Evolutionary conservation across 2,329 filamentous ascomycete genomes (phyloP), one percentile per base, ranked within the genome.

Genomic region (Furcasterigmium furcatum): DNA sequence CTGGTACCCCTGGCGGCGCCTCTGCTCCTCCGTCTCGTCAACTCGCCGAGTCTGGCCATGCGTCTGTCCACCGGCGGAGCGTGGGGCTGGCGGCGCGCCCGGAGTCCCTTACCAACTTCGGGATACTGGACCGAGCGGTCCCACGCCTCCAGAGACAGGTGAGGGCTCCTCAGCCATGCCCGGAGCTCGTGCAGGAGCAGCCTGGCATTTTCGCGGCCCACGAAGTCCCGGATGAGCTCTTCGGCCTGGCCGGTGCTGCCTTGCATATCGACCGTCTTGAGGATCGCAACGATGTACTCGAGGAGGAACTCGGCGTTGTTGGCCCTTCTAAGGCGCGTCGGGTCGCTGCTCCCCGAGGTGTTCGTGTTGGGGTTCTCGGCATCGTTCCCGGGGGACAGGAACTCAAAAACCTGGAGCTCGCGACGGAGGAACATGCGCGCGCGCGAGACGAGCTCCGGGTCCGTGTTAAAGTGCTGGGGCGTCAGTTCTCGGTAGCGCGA

Each of bases 171-270:
- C 54, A 97, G 65, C 82, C 88, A 97, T 10, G 82, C 80, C 49
- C 85, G 79, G 49, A 96, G 65, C 67, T 97, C 92, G 65, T 97
- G 92, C 48, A 96, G 65, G 53, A 97, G 89, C 32, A 95, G 63
- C 16, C 75, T 72, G 2, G 89, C 82, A 61, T 91, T 81, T 16
- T 85, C 80, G 45, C 83, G 73, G 0, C 91, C 91, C 4, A 96
- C 59, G 52, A 91, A 94, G 41, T 94, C 88, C 19, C 80, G 71
- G 30, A 96, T 63, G 66, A 96, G 77, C 35, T 88, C 82, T 60
- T 94, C 88, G 0, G 90, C 89, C 55, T 88, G 82, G 0, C 90
- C 91, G 32, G 78, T 77, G 50, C 86, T 88, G 4, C 82, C 87
- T 64, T 90, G 90, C 5, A 91, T 75, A 58, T 96, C 90, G 14